A percentile compares a stretch with the other conserved stretches of the same genome.
phyloP scores from a whole-genome alignment of 2,329 filamentous ascomycete genomes.

The Conoideocrella luteorostrata region DNA sequence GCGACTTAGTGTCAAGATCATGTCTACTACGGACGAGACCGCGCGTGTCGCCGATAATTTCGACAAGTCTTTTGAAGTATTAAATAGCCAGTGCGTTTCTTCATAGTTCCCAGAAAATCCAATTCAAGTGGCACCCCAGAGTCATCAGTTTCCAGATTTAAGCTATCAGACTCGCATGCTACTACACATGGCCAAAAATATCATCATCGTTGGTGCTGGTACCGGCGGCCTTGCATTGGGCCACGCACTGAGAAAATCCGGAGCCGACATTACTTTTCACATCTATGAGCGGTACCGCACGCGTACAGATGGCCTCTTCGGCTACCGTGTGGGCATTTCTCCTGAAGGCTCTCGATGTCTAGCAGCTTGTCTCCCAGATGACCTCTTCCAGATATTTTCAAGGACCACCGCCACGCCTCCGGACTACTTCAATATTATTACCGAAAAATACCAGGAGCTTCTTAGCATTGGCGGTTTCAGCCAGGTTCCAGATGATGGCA shows the following conservation, averaged over 20 bases:
- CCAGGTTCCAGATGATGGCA: conserved; percentile 7
- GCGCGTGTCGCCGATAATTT: too few relatives aligned
- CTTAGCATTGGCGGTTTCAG: conserved; percentile 9
- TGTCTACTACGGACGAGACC: too few relatives aligned
- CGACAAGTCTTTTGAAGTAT: too few relatives aligned
- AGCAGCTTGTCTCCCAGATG: conserved; percentile 8
- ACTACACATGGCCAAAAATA: too few relatives aligned
- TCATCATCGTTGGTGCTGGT: conserved; percentile 15
- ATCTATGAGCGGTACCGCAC: conserved; percentile 15
- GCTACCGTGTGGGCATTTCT: conserved; percentile 16
- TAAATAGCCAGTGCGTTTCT: too few relatives aligned
- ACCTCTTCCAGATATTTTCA: conserved; percentile 12
- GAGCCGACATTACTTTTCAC: conserved; percentile 9
- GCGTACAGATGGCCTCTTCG: conserved; percentile 12
- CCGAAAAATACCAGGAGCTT: conserved; percentile 9
- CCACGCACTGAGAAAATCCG: conserved; percentile 12
- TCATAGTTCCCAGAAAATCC: too few relatives aligned
- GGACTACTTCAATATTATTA: conserved; percentile 11
- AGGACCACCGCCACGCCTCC: conserved; percentile 10
- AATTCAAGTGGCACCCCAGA: too few relatives aligned
- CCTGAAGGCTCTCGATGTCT: conserved; percentile 14
- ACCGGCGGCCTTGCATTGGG: conserved; percentile 13
- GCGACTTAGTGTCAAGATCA: too few relatives aligned
- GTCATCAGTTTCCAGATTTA: too few relatives aligned
- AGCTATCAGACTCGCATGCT: too few relatives aligned